Conservation (phyloP, 805 yeast species). For the Metschnikowia anglica region DNA sequence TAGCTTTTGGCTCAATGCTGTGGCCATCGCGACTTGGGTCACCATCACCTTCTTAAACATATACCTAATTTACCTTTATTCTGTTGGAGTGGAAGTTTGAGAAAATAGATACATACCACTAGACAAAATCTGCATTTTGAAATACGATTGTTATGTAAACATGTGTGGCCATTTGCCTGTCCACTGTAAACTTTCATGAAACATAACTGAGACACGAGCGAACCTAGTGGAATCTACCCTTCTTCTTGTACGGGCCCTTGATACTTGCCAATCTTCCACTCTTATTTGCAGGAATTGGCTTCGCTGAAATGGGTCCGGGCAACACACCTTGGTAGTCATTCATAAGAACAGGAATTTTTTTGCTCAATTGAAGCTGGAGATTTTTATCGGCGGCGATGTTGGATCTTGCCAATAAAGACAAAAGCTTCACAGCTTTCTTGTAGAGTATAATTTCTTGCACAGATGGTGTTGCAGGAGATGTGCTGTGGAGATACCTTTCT, state of each 20-base stretch:
- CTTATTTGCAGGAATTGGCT: slow-evolving; percentile 17
- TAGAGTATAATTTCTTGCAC: slow-evolving; percentile 29
- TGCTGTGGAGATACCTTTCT: slow-evolving; percentile 35
- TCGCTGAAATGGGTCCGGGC: slow-evolving; percentile 53
- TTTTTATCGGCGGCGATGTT: slow-evolving; percentile 27
- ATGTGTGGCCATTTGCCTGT: no score
- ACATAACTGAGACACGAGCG: no score
- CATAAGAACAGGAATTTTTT: slow-evolving; percentile 64
- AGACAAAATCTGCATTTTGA: slow-evolving; percentile 2
- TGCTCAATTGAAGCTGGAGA: slow-evolving; percentile 33
- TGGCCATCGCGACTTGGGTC: slow-evolving; percentile 41
- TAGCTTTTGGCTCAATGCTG: slow-evolving; percentile 32
- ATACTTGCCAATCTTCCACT: slow-evolving; percentile 38
- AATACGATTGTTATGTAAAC: no score
- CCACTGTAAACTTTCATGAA: no score
- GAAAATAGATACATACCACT: not conserved
- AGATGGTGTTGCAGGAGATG: slow-evolving; percentile 28
- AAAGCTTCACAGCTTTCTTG: slow-evolving; percentile 30
- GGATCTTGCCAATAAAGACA: slow-evolving; percentile 33
- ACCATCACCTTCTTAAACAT: slow-evolving; percentile 40
- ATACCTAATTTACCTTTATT: slow-evolving; percentile 41
- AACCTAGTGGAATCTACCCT: slow-evolving; percentile 16
- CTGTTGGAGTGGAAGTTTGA: slow-evolving; percentile 41
- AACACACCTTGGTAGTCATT: slow-evolving; percentile 75
- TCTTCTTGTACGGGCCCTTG: slow-evolving; percentile 41